phyloP scores from a whole-genome alignment of 805 yeast genomes.

The Candida chauliodis region DNA sequence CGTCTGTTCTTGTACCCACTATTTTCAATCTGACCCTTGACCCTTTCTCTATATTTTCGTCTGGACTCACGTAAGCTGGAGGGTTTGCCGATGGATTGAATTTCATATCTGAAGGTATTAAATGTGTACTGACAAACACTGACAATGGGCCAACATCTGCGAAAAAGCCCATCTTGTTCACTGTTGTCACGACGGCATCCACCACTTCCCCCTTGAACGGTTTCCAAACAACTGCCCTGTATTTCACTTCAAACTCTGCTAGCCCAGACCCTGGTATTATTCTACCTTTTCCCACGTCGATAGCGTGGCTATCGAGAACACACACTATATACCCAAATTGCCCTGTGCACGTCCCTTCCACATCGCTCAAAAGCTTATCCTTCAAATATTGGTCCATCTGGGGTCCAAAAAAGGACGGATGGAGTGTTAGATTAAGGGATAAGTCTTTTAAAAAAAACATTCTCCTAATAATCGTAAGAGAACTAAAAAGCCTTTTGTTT shows the following conservation, averaged over 20 bases:
- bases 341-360: conserved; percentile 98
- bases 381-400: conserved; percentile 93
- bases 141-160: conserved; percentile 97
- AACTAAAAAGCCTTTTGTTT: neutral
- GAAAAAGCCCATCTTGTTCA: conserved; percentile 91
- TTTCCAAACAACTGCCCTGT: conserved; percentile 95
- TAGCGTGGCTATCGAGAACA: conserved; percentile 89
- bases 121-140: conserved; percentile 90
- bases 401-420: conserved; percentile 97
- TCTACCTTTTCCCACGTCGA: conserved; percentile 92
- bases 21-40: conserved; percentile 90
- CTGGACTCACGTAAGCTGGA: conserved; percentile 95
- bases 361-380: conserved; percentile 88
- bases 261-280: conserved; percentile 89
- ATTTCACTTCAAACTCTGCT: conserved; percentile 94
- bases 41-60: conserved; percentile 92
- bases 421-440: conserved; percentile 86
- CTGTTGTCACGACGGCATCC: conserved; percentile 92
- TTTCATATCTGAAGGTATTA: conserved; percentile 90
- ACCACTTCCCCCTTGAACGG: conserved; percentile 99
- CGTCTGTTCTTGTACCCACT: conserved; percentile 96
- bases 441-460: conserved; percentile 71
- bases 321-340: conserved; percentile 97
- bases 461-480: conserved; percentile 7
- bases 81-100: conserved; percentile 96